Conservation (phyloP, 305 asterid genomes). For the Fraxinus velutina region DNA sequence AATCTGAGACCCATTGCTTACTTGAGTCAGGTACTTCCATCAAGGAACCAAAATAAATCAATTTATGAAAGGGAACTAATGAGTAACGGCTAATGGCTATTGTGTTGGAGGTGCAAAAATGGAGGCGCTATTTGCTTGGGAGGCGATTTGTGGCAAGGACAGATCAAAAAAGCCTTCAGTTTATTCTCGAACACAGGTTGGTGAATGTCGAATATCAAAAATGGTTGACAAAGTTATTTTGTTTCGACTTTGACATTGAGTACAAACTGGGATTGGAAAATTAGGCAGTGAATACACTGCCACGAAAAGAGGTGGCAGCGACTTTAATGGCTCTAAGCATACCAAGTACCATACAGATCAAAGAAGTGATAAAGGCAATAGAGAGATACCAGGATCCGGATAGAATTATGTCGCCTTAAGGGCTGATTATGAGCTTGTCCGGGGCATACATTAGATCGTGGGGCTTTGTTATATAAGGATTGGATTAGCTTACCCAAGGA, state of each 20-base stretch:
- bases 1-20: not conserved
- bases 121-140: not conserved
- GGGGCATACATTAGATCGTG: not conserved
- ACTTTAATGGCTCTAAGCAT: not conserved
- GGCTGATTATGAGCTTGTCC: not conserved
- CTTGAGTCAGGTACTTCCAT: not conserved
- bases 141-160: not conserved
- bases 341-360: not conserved
- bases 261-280: not conserved
- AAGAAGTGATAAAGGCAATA: not conserved
- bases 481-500: not conserved
- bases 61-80: not conserved
- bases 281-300: not conserved
- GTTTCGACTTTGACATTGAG: not conserved
- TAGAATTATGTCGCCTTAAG: not conserved
- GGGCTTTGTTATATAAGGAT: not conserved
- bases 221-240: not conserved
- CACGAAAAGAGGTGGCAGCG: not conserved
- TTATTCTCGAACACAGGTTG: not conserved
- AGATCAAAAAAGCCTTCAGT: not conserved
- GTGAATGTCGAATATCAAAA: not conserved
- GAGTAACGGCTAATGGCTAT: not conserved
- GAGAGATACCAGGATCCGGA: not conserved
- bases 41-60: not conserved
- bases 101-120: not conserved